These are phyloP conservation scores for Globisporangium cylindrosporum DNA, from an alignment of 352 stramenopile genomes.

Conservation along the genomic window DNA sequence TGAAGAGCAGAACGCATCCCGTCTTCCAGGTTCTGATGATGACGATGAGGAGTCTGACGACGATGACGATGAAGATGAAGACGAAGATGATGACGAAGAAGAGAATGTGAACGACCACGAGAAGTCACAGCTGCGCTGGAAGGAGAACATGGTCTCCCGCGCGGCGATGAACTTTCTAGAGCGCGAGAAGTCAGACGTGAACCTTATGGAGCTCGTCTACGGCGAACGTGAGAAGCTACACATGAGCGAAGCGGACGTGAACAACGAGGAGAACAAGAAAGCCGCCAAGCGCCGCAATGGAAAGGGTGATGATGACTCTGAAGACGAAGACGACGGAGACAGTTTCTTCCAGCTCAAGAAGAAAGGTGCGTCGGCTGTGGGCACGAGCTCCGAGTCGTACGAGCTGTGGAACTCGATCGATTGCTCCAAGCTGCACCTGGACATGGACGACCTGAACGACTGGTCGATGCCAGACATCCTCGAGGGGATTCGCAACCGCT, in stretches of 20 bases:
- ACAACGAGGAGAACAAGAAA: slow-evolving; percentile 38
- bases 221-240: slow-evolving; percentile 79
- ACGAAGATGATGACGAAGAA: slow-evolving; percentile 38
- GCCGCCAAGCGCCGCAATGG: slow-evolving; percentile 17
- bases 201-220: slow-evolving; percentile 92
- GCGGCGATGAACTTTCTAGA: slow-evolving; percentile 85
- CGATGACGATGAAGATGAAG: slow-evolving; percentile 47
- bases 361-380: slow-evolving; percentile 30
- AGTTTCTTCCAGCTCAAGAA: slow-evolving; percentile 79
- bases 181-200: slow-evolving; percentile 75
- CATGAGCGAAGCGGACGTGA: slow-evolving; percentile 72
- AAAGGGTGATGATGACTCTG: slow-evolving; percentile 26
- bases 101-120: slow-evolving; percentile 39
- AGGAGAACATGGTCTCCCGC: slow-evolving; percentile 82
- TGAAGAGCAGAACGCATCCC: slow-evolving; percentile 14
- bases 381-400: slow-evolving; percentile 41
- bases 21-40: slow-evolving; percentile 25
- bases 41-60: slow-evolving; percentile 48
- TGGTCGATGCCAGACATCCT: slow-evolving; percentile 74
- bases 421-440: slow-evolving; percentile 79
- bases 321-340: slow-evolving; percentile 55
- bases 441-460: slow-evolving; percentile 63
- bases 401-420: slow-evolving; percentile 75
- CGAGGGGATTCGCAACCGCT: slow-evolving; percentile 89
- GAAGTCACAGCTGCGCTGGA: slow-evolving; percentile 79